Percentiles rank a stretch among this genome's conserved stretches.
These are phyloP conservation scores for Neltuma alba DNA, from an alignment of 306 rosid species.

Conservation along the genomic window DNA sequence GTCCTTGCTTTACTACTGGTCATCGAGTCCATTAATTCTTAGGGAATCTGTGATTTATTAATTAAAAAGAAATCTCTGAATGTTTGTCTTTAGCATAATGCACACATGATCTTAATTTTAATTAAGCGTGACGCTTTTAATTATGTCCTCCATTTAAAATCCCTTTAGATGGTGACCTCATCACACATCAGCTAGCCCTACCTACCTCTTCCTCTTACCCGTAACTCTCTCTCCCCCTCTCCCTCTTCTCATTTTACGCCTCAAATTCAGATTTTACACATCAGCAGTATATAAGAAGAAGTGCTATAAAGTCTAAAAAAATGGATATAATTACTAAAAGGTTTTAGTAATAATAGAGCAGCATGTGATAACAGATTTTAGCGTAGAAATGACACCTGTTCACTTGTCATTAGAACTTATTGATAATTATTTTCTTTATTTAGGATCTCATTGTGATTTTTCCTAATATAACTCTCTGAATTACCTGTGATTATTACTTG, in stretches of 20 bases:
- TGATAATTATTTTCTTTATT: no score
- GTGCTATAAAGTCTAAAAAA: no score
- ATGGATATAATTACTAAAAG: no score
- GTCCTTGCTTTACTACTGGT: neutral
- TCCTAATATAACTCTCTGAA: no score
- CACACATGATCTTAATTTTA: neutral
- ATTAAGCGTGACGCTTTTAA: slow-evolving; percentile 33
- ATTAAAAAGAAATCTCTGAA: no score
- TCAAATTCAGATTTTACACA: neutral
- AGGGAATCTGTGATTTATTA: neutral
- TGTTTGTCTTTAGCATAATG: neutral
- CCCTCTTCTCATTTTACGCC: neutral
- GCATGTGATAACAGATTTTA: no score
- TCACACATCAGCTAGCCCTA: neutral
- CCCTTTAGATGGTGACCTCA: slow-evolving; percentile 28
- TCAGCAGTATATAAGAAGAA: no score
- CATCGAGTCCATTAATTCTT: neutral
- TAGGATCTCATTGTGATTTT: no score
- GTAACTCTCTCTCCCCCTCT: neutral
- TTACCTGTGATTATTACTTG: neutral
- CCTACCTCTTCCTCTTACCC: neutral
- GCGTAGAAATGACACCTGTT: no score
- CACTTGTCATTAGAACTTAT: no score
- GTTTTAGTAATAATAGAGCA: no score
- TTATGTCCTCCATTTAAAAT: slow-evolving; percentile 41